Evolutionary conservation across 2,329 filamentous ascomycete species (phyloP).

Genomic region (Pezicula carpinea): DNA sequence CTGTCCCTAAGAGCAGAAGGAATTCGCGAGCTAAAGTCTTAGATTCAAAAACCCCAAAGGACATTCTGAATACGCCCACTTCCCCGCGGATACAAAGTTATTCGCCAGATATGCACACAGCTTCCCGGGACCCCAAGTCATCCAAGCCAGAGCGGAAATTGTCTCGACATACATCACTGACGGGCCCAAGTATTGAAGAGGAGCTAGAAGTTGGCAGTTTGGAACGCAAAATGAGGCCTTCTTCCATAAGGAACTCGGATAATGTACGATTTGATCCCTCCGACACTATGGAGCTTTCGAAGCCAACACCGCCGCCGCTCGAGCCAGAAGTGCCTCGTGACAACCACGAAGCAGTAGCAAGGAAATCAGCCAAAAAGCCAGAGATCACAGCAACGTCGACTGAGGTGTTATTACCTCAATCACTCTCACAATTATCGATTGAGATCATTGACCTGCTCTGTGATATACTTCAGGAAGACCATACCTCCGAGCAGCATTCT

Average conservation of each 20-base stretch:
- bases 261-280: too few relatives aligned
- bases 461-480: conserved; percentile 53
- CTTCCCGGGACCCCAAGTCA: conserved; percentile 8
- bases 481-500: conserved; percentile 45
- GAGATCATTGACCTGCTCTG: conserved; percentile 57
- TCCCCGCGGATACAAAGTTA: conserved; percentile 11
- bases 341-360: neutral
- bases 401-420: conserved; percentile 47
- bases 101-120: conserved; percentile 5
- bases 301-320: too few relatives aligned
- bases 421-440: conserved; percentile 47
- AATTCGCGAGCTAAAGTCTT: conserved; percentile 10
- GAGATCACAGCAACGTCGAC: conserved; percentile 20
- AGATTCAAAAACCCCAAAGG: conserved; percentile 23
- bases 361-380: neutral
- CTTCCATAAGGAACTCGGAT: too few relatives aligned
- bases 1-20: conserved; percentile 5
- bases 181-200: conserved; percentile 15
- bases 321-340: neutral
- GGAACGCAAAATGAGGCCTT: too few relatives aligned
- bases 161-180: conserved; percentile 19
- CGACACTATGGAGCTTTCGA: too few relatives aligned
- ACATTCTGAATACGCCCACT: conserved; percentile 17
- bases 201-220: conserved; percentile 1
- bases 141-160: conserved; percentile 17